Evolutionary conservation across 2,329 filamentous ascomycete species (phyloP), one percentile per base, ranked within the genome.

Genomic region (Xylaria digitata): DNA sequence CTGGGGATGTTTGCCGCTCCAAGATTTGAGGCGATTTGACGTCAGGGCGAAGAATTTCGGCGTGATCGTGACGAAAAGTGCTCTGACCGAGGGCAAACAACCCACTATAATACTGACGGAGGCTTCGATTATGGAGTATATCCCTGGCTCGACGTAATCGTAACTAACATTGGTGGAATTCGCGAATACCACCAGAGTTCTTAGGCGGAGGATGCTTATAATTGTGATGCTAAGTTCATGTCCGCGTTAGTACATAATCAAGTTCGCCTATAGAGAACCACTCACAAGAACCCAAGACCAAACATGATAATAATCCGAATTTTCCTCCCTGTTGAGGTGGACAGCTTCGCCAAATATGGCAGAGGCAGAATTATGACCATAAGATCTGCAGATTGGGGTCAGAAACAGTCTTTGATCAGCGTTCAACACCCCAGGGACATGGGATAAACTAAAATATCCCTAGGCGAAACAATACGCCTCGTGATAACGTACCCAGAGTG

Each of bases 301-400:
- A 79, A 79, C 76, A 78, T 79, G 46, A 74, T 60, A n/a, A 79
- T 67, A 34, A 79, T 76, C 61, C 78, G 77, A 1, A 74, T 48
- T 68, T 75, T 78, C 67, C 78, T 78, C 50, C 66, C 73, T 60
- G 66, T 45, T 6, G 77, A 78, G 64, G 77, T 66, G 19, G 72
- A 74, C 0, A 79, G 67, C 9, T 61, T 68, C 58, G 72, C 72
- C 13, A 79, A 63, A 53, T 74, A 67, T 1, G 77, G 76, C 3
- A 79, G 68, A 8, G 78, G 78, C 17, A 80, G 70, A 4, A 74
- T 63, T 30, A 79, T 74, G 32, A 76, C 74, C 3, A 71, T 60
- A 17, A 79, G 37, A 63, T 79, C 66, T 68, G 6, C 4, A n/a
- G 3, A 40, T 0, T 1, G 3, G 3, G 15, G 61, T 67, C 15